Percentiles rank a stretch among this genome's conserved stretches.
phyloP scores from a whole-genome alignment of 805 yeast species.

The Cyberlindnera maritima region DNA sequence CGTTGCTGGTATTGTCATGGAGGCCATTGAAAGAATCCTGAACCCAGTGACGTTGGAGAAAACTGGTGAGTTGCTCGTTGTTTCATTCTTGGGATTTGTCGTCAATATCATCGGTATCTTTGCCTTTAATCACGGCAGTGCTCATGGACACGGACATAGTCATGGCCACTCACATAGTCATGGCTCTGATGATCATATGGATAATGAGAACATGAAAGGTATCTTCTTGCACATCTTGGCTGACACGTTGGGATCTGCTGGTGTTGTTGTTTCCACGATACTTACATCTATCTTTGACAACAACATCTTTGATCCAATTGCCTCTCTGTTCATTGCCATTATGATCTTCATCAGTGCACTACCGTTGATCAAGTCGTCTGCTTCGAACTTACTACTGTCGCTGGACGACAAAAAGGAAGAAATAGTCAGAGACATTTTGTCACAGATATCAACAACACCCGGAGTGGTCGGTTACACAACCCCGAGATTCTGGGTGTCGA shows the following conservation, averaged over 20 bases:
- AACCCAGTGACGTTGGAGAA: slow-evolving; percentile 76
- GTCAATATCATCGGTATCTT: slow-evolving; percentile 92
- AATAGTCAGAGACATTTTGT: slow-evolving; percentile 58
- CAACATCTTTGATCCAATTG: slow-evolving; percentile 86
- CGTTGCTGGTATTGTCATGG: slow-evolving; percentile 82
- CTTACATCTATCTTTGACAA: slow-evolving; percentile 65
- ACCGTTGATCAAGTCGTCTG: slow-evolving; percentile 81
- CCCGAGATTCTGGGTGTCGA: slow-evolving; percentile 86
- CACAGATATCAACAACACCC: slow-evolving; percentile 63
- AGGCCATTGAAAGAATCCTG: slow-evolving; percentile 77
- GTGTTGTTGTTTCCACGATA: slow-evolving; percentile 89
- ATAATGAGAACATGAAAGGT: slow-evolving; percentile 85
- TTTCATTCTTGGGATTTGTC: slow-evolving; percentile 76
- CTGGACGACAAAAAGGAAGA: slow-evolving; percentile 59
- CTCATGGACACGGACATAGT: slow-evolving; percentile 41
- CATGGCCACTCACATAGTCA: slow-evolving; percentile 39
- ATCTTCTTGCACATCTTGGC: slow-evolving; percentile 92
- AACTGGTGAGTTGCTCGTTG: slow-evolving; percentile 81
- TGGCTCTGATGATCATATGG: slow-evolving; percentile 32
- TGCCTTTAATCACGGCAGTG: slow-evolving; percentile 88
- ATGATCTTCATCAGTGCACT: slow-evolving; percentile 78
- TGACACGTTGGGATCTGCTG: slow-evolving; percentile 94
- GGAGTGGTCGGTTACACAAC: slow-evolving; percentile 85
- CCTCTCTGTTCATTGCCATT: slow-evolving; percentile 82
- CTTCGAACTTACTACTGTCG: slow-evolving; percentile 65